Evolutionary conservation across 75 land plant genomes (phyloP).

Genomic region (Pinus tabuliformis): DNA sequence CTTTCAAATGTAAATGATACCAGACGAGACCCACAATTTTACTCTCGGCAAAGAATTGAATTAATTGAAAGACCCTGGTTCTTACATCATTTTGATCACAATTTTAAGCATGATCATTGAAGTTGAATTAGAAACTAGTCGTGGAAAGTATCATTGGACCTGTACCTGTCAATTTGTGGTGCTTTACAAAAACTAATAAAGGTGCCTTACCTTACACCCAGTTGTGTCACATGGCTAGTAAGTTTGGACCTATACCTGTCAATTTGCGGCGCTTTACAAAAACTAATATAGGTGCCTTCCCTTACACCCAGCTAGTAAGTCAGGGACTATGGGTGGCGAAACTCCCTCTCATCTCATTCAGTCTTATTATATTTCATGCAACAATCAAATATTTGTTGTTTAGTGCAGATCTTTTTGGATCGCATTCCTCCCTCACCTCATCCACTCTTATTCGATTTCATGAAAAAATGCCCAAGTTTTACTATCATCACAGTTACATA

Average conservation of each 20-base stretch:
- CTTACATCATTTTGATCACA: too few species aligned
- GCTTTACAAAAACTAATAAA: not conserved
- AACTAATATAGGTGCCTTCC: not conserved
- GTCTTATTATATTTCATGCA: not conserved
- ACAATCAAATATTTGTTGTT: not conserved
- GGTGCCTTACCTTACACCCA: not conserved
- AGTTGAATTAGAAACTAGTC: not conserved
- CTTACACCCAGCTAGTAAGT: not conserved
- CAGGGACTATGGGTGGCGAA: too few species aligned
- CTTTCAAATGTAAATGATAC: too few species aligned
- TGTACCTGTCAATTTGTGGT: not conserved
- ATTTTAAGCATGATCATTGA: not conserved
- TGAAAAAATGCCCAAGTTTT: conserved; percentile 3
- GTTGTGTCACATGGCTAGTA: too few species aligned
- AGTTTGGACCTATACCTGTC: not conserved
- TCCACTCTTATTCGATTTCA: conserved; percentile 16
- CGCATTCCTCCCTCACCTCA: conserved; percentile 2
- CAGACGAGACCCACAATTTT: too few species aligned
- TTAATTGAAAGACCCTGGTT: too few species aligned
- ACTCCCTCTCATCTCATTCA: not conserved
- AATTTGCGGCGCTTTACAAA: not conserved
- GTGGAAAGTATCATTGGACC: not conserved
- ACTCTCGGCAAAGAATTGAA: too few species aligned
- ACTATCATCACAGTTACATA: too few species aligned
- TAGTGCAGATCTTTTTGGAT: not conserved